phyloP scores from a whole-genome alignment of 2,329 filamentous ascomycete species.

The Fragosphaeria purpurea region DNA sequence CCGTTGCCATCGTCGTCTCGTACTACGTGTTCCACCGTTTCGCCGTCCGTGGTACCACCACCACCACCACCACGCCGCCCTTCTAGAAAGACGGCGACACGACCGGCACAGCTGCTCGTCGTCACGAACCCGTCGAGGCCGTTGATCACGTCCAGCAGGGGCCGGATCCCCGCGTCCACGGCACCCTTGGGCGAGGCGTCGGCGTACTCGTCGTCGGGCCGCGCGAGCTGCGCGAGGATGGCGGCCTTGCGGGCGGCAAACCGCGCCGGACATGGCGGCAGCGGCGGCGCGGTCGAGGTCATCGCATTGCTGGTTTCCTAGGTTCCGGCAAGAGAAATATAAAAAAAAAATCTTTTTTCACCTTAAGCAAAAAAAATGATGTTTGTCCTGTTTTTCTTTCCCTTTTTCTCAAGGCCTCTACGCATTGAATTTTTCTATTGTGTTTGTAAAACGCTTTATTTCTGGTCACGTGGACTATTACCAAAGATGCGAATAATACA shows the following conservation, averaged over 20 bases:
- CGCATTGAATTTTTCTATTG: too few relatives aligned
- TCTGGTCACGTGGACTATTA: too few relatives aligned
- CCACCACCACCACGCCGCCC: slow-evolving; percentile 42
- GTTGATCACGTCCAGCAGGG: slow-evolving; percentile 74
- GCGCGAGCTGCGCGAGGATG: slow-evolving; percentile 61
- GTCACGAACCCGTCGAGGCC: slow-evolving; percentile 65
- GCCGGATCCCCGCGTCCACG: slow-evolving; percentile 67
- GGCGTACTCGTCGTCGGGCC: slow-evolving; percentile 61
- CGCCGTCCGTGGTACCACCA: slow-evolving; percentile 5
- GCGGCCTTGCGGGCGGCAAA: slow-evolving; percentile 49
- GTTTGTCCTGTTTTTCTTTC: too few relatives aligned
- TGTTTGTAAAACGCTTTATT: too few relatives aligned
- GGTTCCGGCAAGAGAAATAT: too few relatives aligned
- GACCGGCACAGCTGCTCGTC: slow-evolving; percentile 84
- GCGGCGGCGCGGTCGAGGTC: not conserved
- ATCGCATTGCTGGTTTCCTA: too few relatives aligned
- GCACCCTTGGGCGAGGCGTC: slow-evolving; percentile 85
- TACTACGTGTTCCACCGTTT: not conserved
- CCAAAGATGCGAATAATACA: too few relatives aligned
- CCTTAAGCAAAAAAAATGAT: too few relatives aligned
- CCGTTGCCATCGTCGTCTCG: slow-evolving; percentile 11
- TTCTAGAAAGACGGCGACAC: slow-evolving; percentile 81
- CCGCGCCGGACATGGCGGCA: slow-evolving; percentile 10
- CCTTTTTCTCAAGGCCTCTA: too few relatives aligned
- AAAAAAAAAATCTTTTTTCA: too few relatives aligned